These are phyloP conservation scores for Leucoagaricus sp. DNA, from an alignment of 1,284 basidiomycete genomes.

Conservation along the genomic window DNA sequence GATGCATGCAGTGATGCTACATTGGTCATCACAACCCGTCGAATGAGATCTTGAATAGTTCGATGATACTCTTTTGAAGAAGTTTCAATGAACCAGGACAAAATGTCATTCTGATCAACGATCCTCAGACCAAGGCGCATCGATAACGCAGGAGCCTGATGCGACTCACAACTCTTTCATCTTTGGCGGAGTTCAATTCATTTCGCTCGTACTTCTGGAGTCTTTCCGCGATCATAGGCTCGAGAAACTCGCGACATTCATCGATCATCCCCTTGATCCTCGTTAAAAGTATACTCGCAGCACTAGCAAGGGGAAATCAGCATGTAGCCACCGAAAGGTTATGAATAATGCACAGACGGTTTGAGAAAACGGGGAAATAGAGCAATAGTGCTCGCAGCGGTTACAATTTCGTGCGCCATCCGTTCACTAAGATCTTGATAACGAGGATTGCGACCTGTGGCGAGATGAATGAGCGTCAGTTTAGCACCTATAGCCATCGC, in stretches of 20 bases:
- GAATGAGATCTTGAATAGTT: constrained; percentile 22
- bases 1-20: constrained; percentile 38
- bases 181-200: too few species aligned
- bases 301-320: too few species aligned
- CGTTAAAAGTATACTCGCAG: too few species aligned
- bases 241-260: too few species aligned
- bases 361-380: constrained; percentile 39
- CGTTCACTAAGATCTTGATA: constrained; percentile 39
- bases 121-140: too few species aligned
- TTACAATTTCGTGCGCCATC: constrained; percentile 37
- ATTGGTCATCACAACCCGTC: constrained; percentile 33
- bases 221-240: too few species aligned
- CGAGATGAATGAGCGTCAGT: not conserved
- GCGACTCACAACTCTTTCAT: too few species aligned
- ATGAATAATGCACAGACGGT: too few species aligned
- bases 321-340: too few species aligned
- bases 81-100: constrained; percentile 35
- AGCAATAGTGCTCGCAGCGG: constrained; percentile 31
- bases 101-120: constrained; percentile 29
- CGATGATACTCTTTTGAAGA: constrained; percentile 1
- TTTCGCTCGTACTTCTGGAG: too few species aligned
- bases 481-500: not conserved
- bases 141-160: too few species aligned
- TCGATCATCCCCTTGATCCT: too few species aligned
- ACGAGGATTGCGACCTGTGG: constrained; percentile 38